Evolutionary conservation across 2,329 filamentous ascomycete genomes (phyloP), one percentile per base, ranked within the genome.

Genomic region (Exophiala xenobiotica): DNA sequence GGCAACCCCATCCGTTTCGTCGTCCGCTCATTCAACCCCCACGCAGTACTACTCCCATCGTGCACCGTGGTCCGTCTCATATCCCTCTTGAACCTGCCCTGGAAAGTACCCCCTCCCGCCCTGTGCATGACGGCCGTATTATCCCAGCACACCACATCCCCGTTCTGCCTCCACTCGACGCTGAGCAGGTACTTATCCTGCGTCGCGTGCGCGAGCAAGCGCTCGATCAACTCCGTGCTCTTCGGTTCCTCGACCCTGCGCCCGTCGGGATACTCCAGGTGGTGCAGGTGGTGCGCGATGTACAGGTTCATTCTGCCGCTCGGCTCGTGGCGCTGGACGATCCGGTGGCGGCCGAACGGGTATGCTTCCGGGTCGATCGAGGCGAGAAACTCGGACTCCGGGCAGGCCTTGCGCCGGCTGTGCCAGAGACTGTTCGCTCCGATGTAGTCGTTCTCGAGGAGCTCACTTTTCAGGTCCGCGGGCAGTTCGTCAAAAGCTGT

Each of bases 131-230:
- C 75, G 40, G 71, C 74, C 0, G 77, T 77, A 61, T 83, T 83
- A 57, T 84, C 81, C 81, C 81, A 83, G 18, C 79, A 70, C 12
- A 83, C 63, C 51, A 83, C 39, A 60, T 83, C 80, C 0, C 77
- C 73, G 0, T 65, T 58, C 4, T 73, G 61, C 20, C 73, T 56
- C 79, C 79, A 83, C 35, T 68, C 63, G 2, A 81, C 69, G 3
- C 65, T 69, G 6, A 75, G 52, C 0, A 71, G 63, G 57, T 78
- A 78, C 61, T 77, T 76, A 0, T 70, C 64, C 64, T 78, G 74
- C 3, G 72, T 74, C 0, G 70, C 73, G 60, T 80, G 78, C 2
- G 60, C 59, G 24, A 76, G 57, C 27, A 76, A 54, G 4, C 63
- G 60, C 19, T 65, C 60, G 4, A 75, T 63, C 23, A 75, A 52